A percentile compares a stretch with the other conserved stretches of the same genome.
Conservation (phyloP, 371 early-diverging fungal genomes). For the Cokeromyces recurvatus region DNA sequence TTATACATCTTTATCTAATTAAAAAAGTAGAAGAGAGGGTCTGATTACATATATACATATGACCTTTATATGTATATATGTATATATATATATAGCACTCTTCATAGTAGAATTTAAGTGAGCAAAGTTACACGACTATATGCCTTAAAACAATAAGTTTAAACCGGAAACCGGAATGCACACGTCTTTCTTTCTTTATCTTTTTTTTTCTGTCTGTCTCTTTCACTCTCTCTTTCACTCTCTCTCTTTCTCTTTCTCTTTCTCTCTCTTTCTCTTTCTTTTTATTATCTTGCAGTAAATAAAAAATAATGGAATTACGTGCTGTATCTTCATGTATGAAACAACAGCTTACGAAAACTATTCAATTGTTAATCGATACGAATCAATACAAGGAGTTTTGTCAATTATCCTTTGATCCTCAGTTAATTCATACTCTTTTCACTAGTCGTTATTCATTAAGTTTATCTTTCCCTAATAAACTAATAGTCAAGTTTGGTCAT, state of each 20-base stretch:
- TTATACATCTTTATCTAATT: too few species aligned
- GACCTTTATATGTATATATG: too few species aligned
- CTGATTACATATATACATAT: too few species aligned
- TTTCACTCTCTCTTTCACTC: neutral
- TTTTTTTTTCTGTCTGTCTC: too few species aligned
- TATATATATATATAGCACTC: too few species aligned
- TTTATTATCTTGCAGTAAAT: neutral
- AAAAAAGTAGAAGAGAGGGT: too few species aligned
- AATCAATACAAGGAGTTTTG: too few species aligned
- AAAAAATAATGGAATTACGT: neutral
- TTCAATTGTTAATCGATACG: neutral
- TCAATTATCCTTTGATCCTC: too few species aligned
- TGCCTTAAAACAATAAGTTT: neutral
- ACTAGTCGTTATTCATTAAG: too few species aligned
- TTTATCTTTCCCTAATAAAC: neutral
- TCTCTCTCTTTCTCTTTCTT: neutral
- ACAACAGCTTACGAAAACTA: neutral
- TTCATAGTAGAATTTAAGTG: neutral
- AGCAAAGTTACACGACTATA: neutral
- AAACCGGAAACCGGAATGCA: too few species aligned
- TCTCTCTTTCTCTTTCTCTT: conserved; percentile 2
- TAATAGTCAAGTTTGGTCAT: too few species aligned
- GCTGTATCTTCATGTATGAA: neutral
- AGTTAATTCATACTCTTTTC: too few species aligned
- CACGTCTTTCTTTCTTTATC: neutral